These are phyloP conservation scores for Hygrophorus russula DNA, from an alignment of 768 basidiomycete species.

Conservation along the genomic window DNA sequence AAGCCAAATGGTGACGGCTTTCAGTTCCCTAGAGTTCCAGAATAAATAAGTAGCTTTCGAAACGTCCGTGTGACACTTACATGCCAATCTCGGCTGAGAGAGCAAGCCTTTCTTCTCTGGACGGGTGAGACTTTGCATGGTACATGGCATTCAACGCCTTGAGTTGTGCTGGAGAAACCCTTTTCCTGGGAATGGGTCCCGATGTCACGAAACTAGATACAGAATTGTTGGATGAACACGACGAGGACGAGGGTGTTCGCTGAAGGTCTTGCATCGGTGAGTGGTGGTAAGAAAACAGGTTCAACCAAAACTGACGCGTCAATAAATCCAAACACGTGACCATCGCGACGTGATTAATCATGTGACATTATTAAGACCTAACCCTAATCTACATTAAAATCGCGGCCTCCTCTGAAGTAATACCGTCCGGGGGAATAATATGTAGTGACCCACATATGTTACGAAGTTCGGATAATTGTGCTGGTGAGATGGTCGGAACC, in stretches of 20 bases:
- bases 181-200: background rate
- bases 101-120: slow-evolving; percentile 4
- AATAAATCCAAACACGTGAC: no score
- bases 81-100: slow-evolving; percentile 5
- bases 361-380: no score
- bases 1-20: slow-evolving; percentile 41
- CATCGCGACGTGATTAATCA: no score
- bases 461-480: slow-evolving; percentile 18
- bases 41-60: background rate
- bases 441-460: slow-evolving; percentile 16
- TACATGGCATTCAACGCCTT: slow-evolving; percentile 5
- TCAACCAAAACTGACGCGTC: no score
- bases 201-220: background rate
- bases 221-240: background rate
- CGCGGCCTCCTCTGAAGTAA: slow-evolving; percentile 34
- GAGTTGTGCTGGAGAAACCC: slow-evolving; percentile 1
- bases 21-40: slow-evolving; percentile 20
- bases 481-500: slow-evolving; percentile 12
- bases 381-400: no score
- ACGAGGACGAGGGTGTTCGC: background rate
- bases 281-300: no score
- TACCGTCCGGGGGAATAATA: slow-evolving; percentile 24
- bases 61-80: background rate
- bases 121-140: slow-evolving; percentile 5
- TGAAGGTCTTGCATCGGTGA: background rate